Percentiles rank a stretch among this genome's conserved stretches.
Conservation (phyloP, 1,139 yeast genomes). For the Wickerhamomyces sp. region DNA sequence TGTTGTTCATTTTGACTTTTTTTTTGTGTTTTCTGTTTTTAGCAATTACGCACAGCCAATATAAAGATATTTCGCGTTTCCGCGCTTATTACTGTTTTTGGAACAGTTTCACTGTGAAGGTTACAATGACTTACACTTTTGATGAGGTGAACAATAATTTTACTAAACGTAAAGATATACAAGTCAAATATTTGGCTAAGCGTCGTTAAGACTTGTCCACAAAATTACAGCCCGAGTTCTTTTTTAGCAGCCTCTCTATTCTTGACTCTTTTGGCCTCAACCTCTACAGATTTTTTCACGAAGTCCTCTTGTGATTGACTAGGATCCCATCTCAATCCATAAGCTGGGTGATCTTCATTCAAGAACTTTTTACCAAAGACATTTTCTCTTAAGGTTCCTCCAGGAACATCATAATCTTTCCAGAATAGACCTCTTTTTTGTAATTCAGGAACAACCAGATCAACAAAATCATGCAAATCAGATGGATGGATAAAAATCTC, state of each 20-base stretch:
- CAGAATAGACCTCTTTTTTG: constrained; percentile 27
- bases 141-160: too few relatives aligned
- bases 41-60: background rate
- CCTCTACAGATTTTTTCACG: constrained; percentile 15
- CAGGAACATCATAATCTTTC: constrained; percentile 25
- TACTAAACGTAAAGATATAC: too few relatives aligned
- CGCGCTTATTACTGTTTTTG: too few relatives aligned
- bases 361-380: constrained; percentile 2
- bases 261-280: too few relatives aligned
- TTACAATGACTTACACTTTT: too few relatives aligned
- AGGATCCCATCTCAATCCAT: constrained; percentile 33
- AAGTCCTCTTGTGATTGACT: constrained; percentile 31
- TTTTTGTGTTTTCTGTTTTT: background rate
- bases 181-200: too few relatives aligned
- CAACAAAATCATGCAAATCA: constrained; percentile 29
- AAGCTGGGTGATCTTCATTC: constrained; percentile 30
- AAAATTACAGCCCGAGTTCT: too few relatives aligned
- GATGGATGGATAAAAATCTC: constrained; percentile 28
- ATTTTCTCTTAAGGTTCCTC: constrained; percentile 12
- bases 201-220: too few relatives aligned
- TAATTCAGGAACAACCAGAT: constrained; percentile 28
- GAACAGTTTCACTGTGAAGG: too few relatives aligned
- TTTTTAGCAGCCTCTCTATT: too few relatives aligned
- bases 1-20: background rate
- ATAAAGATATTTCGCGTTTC: background rate